These are phyloP conservation scores for Chlorociboria aeruginascens DNA, from an alignment of 495 filamentous ascomycete genomes.

Conservation along the genomic window DNA sequence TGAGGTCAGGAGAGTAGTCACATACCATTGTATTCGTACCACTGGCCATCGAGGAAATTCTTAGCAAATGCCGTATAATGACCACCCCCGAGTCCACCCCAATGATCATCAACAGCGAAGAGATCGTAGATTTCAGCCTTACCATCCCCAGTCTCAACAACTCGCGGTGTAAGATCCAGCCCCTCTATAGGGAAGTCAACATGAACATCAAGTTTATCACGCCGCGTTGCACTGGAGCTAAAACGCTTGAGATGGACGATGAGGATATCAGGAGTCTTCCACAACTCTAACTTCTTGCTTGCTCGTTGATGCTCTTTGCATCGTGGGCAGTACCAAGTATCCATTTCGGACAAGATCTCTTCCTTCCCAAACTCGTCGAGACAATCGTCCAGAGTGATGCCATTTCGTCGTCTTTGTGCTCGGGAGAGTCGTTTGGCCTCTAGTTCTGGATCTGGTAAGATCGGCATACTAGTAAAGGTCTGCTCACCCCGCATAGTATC, in stretches of 20 bases:
- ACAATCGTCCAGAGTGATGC: slow-evolving; percentile 80
- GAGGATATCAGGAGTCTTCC: slow-evolving; percentile 90
- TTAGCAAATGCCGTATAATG: slow-evolving; percentile 92
- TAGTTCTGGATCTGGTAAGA: slow-evolving; percentile 54
- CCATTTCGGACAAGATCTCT: slow-evolving; percentile 84
- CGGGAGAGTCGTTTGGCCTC: slow-evolving; percentile 46
- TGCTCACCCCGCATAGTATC: slow-evolving; percentile 36
- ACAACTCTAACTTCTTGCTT: slow-evolving; percentile 91
- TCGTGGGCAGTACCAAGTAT: slow-evolving; percentile 91
- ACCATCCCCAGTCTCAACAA: slow-evolving; percentile 64
- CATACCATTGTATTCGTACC: slow-evolving; percentile 93
- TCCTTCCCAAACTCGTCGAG: slow-evolving; percentile 87
- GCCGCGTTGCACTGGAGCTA: slow-evolving; percentile 57
- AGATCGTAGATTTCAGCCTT: slow-evolving; percentile 82
- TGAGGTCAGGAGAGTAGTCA: slow-evolving; percentile 19
- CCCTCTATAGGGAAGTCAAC: slow-evolving; percentile 87
- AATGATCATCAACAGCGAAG: slow-evolving; percentile 91
- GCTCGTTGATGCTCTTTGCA: slow-evolving; percentile 90
- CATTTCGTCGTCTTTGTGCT: slow-evolving; percentile 49
- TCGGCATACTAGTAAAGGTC: slow-evolving; percentile 39
- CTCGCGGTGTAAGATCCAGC: slow-evolving; percentile 65
- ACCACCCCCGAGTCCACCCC: slow-evolving; percentile 79
- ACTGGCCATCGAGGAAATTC: slow-evolving; percentile 74
- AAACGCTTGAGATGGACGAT: slow-evolving; percentile 94
- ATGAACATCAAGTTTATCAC: slow-evolving; percentile 83